Evolutionary conservation across 257 asterid genomes (phyloP), one percentile per base, ranked within the genome.

Genomic region (Salvia miltiorrhiza): DNA sequence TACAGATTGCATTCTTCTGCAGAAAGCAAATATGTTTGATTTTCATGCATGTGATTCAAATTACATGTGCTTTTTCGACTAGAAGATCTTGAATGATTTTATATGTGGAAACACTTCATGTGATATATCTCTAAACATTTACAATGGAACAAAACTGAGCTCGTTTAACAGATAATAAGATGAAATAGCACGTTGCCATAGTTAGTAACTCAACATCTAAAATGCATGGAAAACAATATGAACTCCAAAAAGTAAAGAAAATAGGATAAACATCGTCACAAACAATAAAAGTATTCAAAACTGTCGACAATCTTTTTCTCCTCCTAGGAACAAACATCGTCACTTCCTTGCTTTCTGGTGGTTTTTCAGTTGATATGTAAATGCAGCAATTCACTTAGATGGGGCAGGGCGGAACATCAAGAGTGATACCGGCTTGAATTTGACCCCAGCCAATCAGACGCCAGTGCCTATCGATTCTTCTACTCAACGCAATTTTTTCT

Each of bases 371-470:
- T 72, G 65, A 24, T 45, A 32, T 70, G 79, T 40, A 35, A 68
- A 59, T 32, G 47, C 73, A 69, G 61, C 53, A 10, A 35, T 70
- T 74, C 77, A 72, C 68, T 82, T 73, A 83, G 75, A 89, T 64
- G 68, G 97, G 91, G 79, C 90, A 85, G 45, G 92, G 95, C 35
- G 99, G 99, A 20, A 94, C 86, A 2, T 94, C 96, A 7, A 94
- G 92, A 64, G 97, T 94, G 66, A 76, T 86, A 24, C 99, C 99
- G 21, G 97, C 97, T 72, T 87, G 96, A 62, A 94, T 94, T 56
- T 86, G 90, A 66, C 99, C 99, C 99, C 99, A 94, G 9, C 99
- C 99, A 32, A 94, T 94, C 55, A 94, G 89, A 67, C 99, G 97
- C 99, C 97, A 94, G 61, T 94, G 97, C 91, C 95, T 88, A 72